These are phyloP conservation scores for Saccharomycopsis hybrid DNA, from an alignment of 1,139 yeast genomes.

Conservation along the genomic window DNA sequence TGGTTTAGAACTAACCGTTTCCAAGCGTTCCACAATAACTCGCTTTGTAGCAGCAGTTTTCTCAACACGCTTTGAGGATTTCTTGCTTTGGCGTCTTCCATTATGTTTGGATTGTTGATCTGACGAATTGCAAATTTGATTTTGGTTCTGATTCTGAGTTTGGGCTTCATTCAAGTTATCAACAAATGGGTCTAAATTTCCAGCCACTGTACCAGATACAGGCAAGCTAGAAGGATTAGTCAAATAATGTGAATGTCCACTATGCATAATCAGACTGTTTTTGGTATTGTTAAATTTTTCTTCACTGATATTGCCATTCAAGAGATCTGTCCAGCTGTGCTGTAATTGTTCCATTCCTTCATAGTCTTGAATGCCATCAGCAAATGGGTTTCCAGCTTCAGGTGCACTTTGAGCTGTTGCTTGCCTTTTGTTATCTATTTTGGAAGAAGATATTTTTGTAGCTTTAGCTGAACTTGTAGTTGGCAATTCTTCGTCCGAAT, in stretches of 20 bases:
- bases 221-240: no score
- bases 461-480: not conserved
- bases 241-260: not conserved
- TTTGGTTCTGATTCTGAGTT: not conserved
- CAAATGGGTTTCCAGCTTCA: conserved; percentile 2
- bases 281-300: conserved; percentile 5
- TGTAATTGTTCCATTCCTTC: conserved; percentile 23
- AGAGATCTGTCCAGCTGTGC: conserved; percentile 27
- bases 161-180: not conserved
- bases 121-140: not conserved
- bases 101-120: not conserved
- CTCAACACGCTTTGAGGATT: not conserved
- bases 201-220: not conserved
- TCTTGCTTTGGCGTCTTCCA: not conserved
- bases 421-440: not conserved
- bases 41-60: conserved; percentile 28
- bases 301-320: conserved; percentile 28
- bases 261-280: not conserved
- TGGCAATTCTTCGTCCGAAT: not conserved
- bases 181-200: not conserved
- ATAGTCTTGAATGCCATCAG: not conserved
- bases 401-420: not conserved
- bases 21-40: conserved; percentile 59
- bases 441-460: not conserved
- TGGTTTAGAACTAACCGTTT: conserved; percentile 48